These are phyloP conservation scores for Sonneratia alba DNA, from an alignment of 345 rosid genomes.

Conservation along the genomic window DNA sequence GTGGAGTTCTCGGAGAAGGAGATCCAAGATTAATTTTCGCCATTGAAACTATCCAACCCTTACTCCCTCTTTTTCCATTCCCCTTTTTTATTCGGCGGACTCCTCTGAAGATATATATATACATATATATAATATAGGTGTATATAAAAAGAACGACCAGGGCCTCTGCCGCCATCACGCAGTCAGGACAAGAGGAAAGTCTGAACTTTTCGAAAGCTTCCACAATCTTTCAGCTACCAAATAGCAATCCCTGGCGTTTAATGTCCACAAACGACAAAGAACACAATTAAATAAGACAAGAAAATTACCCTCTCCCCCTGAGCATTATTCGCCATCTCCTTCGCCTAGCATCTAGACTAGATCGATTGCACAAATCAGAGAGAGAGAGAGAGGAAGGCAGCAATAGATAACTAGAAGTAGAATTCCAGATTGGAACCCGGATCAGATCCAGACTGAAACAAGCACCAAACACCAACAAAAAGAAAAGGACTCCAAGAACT, in stretches of 20 bases:
- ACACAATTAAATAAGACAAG: no score
- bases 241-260: slow-evolving; percentile 15
- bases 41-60: no score
- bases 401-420: not conserved
- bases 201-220: slow-evolving; percentile 36
- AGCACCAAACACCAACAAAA: not conserved
- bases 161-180: slow-evolving; percentile 17
- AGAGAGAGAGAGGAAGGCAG: slow-evolving; percentile 8
- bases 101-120: no score
- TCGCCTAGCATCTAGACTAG: slow-evolving; percentile 1
- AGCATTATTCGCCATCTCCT: not conserved
- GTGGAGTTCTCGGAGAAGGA: no score
- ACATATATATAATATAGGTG: no score
- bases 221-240: slow-evolving; percentile 30
- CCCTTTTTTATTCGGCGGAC: no score
- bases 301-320: no score
- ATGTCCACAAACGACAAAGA: not conserved
- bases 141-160: not conserved
- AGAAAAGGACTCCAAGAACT: not conserved
- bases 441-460: slow-evolving; percentile 6
- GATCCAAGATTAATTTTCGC: no score
- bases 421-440: not conserved
- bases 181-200: slow-evolving; percentile 34
- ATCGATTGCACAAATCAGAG: slow-evolving; percentile 10
- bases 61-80: no score